These are phyloP conservation scores for Hibiscus mutabilis DNA, from an alignment of 345 rosid genomes.

Conservation along the genomic window DNA sequence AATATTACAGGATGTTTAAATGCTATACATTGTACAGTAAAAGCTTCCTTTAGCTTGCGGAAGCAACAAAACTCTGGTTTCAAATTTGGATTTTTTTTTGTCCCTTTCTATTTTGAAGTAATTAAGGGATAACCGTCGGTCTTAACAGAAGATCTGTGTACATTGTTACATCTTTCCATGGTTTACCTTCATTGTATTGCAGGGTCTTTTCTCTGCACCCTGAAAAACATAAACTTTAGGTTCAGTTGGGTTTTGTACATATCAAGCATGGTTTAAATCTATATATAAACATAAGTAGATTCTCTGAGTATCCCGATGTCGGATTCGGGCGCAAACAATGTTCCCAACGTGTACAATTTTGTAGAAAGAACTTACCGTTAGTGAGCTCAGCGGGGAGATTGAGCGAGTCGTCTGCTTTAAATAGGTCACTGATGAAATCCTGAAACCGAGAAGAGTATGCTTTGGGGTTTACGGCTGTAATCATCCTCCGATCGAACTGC, in stretches of 20 bases:
- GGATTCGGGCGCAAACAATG: not conserved
- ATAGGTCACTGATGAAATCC: constrained; percentile 37
- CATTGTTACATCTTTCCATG: not conserved
- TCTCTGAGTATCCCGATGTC: not conserved
- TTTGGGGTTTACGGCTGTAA: constrained; percentile 51
- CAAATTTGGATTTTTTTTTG: not conserved
- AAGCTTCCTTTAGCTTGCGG: not conserved
- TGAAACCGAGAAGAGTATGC: constrained; percentile 46
- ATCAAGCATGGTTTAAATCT: not conserved
- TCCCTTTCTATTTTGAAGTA: not conserved
- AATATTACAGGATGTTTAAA: not conserved
- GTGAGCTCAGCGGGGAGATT: not conserved
- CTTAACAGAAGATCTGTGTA: not conserved
- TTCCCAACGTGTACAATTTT: not conserved
- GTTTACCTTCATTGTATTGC: not conserved
- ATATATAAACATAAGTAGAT: not conserved
- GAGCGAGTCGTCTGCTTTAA: constrained; percentile 24
- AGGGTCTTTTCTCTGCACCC: not conserved
- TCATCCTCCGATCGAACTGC: constrained; percentile 38
- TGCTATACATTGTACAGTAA: not conserved
- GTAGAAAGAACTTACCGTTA: constrained; percentile 4
- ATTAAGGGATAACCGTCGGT: not conserved
- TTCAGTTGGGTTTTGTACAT: not conserved
- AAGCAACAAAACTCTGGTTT: not conserved
- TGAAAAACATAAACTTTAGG: not conserved